These are phyloP conservation scores for Cladosporium colombiae DNA, from an alignment of 2,329 filamentous ascomycete species.

Conservation along the genomic window DNA sequence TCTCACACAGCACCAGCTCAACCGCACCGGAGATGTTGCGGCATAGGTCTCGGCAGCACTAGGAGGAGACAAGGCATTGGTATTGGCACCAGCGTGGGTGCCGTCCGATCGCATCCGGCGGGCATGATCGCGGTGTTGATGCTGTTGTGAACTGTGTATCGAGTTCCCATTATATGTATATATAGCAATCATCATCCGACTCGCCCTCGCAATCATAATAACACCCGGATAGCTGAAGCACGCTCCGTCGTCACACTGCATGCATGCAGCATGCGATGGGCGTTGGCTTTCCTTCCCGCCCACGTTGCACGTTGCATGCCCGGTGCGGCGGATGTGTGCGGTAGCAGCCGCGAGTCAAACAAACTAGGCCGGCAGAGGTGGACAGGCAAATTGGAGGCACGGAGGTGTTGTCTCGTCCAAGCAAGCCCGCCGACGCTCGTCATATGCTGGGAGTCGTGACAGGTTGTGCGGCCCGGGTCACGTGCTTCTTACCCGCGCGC, in stretches of 20 bases:
- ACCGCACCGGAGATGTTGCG: constrained; percentile 6
- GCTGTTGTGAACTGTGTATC: background rate
- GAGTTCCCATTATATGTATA: background rate
- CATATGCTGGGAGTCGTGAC: background rate
- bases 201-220: background rate
- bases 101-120: background rate
- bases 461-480: background rate
- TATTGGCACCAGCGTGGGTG: background rate
- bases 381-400: background rate
- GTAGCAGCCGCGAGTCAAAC: background rate
- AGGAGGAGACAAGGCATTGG: background rate
- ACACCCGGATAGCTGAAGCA: background rate
- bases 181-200: background rate
- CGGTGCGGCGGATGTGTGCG: background rate
- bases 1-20: background rate
- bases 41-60: constrained; percentile 1
- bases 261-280: background rate
- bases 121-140: background rate
- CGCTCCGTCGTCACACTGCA: constrained; percentile 5
- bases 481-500: background rate
- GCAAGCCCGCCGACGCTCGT: background rate
- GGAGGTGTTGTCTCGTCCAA: background rate
- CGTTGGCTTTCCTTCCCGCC: constrained; percentile 7
- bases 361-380: background rate
- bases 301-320: constrained; percentile 2